A percentile compares a stretch with the other conserved stretches of the same genome.
phyloP scores from a whole-genome alignment of 176 grass and related monocot genomes.

The Zoysia pacifica region DNA sequence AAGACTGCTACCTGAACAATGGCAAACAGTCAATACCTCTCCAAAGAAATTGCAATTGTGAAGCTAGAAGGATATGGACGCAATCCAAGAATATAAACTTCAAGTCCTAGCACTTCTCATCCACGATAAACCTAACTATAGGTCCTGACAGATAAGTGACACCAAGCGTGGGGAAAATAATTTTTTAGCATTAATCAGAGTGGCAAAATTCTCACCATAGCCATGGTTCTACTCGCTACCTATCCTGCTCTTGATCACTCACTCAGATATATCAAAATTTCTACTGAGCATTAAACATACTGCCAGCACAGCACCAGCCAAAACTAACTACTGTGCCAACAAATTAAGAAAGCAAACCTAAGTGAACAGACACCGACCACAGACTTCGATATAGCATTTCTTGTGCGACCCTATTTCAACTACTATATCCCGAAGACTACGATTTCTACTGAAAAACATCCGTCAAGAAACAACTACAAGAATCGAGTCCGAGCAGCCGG shows the following conservation, averaged over 20 bases:
- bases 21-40: constrained; percentile 11
- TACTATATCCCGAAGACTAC: not conserved
- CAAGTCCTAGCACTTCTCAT: not conserved
- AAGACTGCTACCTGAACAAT: not conserved
- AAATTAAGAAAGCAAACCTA: not conserved
- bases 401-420: not conserved
- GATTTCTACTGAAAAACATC: not conserved
- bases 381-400: not conserved
- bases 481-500: not conserved
- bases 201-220: not conserved
- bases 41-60: not conserved
- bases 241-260: not conserved
- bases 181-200: not conserved
- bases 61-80: not conserved
- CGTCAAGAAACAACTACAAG: not conserved
- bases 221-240: not conserved
- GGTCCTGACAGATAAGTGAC: not conserved
- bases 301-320: not conserved
- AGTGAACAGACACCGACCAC: not conserved
- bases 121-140: not conserved
- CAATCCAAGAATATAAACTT: not conserved
- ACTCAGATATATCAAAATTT: not conserved
- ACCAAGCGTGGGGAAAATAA: not conserved
- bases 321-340: not conserved
- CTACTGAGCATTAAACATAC: not conserved